phyloP scores from a whole-genome alignment of 169 alveolate genomes.

The Babesia gibsoni region DNA sequence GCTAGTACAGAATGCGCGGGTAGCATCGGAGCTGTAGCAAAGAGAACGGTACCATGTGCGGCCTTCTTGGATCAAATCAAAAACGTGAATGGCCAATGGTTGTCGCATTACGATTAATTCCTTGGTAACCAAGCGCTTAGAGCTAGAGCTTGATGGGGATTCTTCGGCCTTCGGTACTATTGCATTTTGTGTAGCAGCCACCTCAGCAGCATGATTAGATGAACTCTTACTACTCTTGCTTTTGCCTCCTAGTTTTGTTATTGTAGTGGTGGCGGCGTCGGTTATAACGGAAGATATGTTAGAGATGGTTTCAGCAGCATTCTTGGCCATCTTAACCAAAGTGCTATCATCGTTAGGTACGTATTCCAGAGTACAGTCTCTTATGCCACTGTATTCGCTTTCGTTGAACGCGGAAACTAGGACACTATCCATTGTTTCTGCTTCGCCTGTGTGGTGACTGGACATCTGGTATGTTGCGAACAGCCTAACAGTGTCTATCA shows the following conservation, averaged over 20 bases:
- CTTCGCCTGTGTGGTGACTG: constrained; percentile 24
- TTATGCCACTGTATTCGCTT: constrained; percentile 39
- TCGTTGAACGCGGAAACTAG: constrained; percentile 35
- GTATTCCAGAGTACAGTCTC: constrained; percentile 42
- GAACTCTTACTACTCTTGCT: constrained; percentile 1
- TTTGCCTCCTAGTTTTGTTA: constrained; percentile 44
- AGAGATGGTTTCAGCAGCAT: constrained; percentile 49
- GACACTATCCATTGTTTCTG: not conserved
- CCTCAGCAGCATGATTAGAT: constrained; percentile 24
- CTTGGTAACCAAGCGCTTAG: constrained; percentile 54
- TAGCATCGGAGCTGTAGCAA: constrained; percentile 71
- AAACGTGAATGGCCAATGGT: constrained; percentile 69
- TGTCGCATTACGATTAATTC: constrained; percentile 61
- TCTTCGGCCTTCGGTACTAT: constrained; percentile 25
- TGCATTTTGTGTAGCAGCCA: constrained; percentile 27
- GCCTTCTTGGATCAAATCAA: constrained; percentile 69
- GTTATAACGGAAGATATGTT: constrained; percentile 48
- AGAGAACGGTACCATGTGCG: constrained; percentile 68
- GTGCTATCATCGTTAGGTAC: constrained; percentile 48
- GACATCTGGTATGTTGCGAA: constrained; percentile 24
- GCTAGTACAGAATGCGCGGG: constrained; percentile 58
- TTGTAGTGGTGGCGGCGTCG: constrained; percentile 60
- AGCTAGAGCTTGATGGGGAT: not conserved
- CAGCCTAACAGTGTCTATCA: not conserved
- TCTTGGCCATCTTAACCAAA: constrained; percentile 44